phyloP scores from a whole-genome alignment of 1,284 basidiomycete species.

The Pseudozyma pruni region DNA sequence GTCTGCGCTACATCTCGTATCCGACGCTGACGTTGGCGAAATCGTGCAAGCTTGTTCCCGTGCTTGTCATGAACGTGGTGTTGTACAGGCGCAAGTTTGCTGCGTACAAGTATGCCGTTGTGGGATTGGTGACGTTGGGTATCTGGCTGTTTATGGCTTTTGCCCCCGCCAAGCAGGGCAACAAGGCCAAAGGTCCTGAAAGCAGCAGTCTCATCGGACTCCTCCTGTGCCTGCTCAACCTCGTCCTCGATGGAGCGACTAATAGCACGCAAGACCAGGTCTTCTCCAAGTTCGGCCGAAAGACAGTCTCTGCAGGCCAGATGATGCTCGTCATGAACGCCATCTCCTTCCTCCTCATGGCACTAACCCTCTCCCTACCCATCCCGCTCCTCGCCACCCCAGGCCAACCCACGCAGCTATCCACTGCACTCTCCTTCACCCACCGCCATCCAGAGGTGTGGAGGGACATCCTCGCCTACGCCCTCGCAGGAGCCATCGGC shows the following conservation, averaged over 20 bases:
- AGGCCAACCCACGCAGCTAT: conserved; percentile 37
- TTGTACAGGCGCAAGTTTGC: conserved; percentile 68
- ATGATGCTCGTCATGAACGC: conserved; percentile 99
- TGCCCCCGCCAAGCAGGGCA: conserved; percentile 68
- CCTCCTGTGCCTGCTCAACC: conserved; percentile 81
- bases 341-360: conserved; percentile 70
- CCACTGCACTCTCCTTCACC: conserved; percentile 73
- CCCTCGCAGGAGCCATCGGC: conserved; percentile 88
- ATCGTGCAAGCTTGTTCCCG: conserved; percentile 96
- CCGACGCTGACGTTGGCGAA: conserved; percentile 98
- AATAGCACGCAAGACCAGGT: conserved; percentile 99
- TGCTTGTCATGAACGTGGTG: conserved; percentile 90
- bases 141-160: conserved; percentile 94
- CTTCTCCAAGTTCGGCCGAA: conserved; percentile 75
- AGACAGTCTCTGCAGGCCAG: conserved; percentile 84
- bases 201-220: conserved; percentile 68
- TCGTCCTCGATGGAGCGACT: conserved; percentile 89
- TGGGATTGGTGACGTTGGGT: conserved; percentile 79
- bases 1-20: conserved; percentile 94
- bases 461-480: conserved; percentile 83
- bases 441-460: conserved; percentile 81
- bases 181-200: conserved; percentile 60
- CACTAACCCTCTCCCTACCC: conserved; percentile 72
- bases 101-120: conserved; percentile 67
- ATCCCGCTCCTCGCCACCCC: conserved; percentile 67